Evolutionary conservation across 345 rosid genomes (phyloP).

Genomic region (Salix purpurea): DNA sequence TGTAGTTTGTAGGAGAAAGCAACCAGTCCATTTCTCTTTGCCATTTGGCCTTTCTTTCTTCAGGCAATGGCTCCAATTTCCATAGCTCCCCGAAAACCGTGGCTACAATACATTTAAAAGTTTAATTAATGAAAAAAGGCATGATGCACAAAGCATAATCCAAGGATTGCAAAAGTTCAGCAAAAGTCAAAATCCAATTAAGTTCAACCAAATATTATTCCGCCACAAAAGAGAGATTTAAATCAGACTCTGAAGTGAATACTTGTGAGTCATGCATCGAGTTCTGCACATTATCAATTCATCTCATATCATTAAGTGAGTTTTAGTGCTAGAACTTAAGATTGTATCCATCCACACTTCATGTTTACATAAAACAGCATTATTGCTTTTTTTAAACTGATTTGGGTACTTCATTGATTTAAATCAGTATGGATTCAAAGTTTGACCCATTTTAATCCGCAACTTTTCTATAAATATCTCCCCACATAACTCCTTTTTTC

Average conservation of each 20-base stretch:
- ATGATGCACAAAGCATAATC: background rate
- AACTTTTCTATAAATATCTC: background rate
- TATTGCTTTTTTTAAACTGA: background rate
- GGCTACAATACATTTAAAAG: constrained; percentile 35
- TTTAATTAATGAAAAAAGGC: background rate
- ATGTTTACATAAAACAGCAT: background rate
- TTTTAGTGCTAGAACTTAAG: background rate
- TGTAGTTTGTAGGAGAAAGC: constrained; percentile 85
- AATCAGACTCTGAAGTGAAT: background rate
- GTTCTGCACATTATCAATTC: background rate
- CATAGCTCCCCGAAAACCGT: constrained; percentile 91
- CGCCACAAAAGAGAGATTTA: background rate
- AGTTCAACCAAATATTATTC: background rate
- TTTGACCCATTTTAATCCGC: background rate
- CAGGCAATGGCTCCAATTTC: constrained; percentile 85
- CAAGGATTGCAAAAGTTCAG: no score
- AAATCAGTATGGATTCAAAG: background rate
- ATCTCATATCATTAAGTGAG: background rate
- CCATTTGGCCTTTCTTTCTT: constrained; percentile 81
- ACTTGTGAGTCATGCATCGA: background rate
- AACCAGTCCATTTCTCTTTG: constrained; percentile 90
- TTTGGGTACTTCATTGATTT: background rate
- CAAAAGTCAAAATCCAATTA: background rate
- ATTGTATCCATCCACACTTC: background rate
- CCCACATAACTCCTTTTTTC: background rate